Base-by-base conservation (phyloP, 177 flowering plant species). In the Tripterygium wilfordii region DNA sequence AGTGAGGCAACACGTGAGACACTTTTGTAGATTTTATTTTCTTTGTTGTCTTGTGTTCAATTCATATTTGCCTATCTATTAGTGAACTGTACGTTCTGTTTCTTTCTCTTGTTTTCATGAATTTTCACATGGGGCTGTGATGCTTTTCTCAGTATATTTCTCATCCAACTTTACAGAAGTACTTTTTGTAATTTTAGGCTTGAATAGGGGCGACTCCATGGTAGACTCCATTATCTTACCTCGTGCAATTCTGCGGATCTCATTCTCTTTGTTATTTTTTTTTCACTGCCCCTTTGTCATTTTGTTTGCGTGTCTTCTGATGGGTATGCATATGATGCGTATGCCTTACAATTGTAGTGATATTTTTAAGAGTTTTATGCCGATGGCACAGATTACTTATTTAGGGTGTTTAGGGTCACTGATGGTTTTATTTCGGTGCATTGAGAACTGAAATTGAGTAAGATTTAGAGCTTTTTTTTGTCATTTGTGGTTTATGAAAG, bases 221-320 rank as follows among this genome's bases (percentile, higher is more conserved):
- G 50, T 57, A 52, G 54, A 49, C 67, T 56, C 45, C 26, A 16
- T 32, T 24, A 40, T 59, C 15, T 35, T 37, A 42, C 44, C 37
- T 39, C n/a, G 13, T 36, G 39, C 39, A 40, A 53, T 43, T 51
- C 19, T 57, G 51, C 62, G 57, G 66, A 61, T 62, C 47, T 57
- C 48, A 52, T 53, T 53, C 27, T 21, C 23, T 62, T 45, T 26
- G 19, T 28, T 45, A 43, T 48, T 24, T 19, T 28, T 57, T 28
- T 43, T 40, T 44, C 35, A 26, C 21, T 23, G 22, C 18, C 8
- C 20, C 25, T 44, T 15, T 53, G 27, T 45, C 48, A 23, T 28
- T 39, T 25, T 36, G 38, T 52, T 49, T 36, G 36, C 36, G 18
- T 35, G 5, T n/a, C 12, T 20, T 51, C 5, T 20, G 16, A 16